These are phyloP conservation scores for Lasiodiplodia gonubiensis DNA, from an alignment of 2,329 filamentous ascomycete species.

Conservation along the genomic window DNA sequence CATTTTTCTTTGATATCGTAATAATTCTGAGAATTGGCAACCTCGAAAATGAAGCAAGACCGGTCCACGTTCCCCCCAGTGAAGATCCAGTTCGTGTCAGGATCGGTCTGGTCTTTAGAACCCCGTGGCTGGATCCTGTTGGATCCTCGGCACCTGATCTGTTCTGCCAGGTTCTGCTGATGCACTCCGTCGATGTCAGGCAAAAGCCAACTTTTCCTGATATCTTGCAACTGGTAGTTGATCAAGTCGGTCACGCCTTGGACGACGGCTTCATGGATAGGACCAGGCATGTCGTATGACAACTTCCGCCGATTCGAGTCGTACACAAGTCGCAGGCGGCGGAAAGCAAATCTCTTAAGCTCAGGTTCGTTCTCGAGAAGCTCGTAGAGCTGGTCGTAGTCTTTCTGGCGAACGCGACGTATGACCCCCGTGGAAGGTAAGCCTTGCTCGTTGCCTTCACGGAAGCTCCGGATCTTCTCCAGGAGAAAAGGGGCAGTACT, in stretches of 20 bases:
- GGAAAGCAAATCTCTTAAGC: no score
- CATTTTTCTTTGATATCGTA: accelerated
- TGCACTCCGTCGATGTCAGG: background rate
- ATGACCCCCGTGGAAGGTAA: background rate
- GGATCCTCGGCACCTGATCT: background rate
- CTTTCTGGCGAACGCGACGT: background rate
- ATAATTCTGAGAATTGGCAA: background rate
- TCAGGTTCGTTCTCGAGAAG: background rate
- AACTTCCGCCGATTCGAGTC: background rate
- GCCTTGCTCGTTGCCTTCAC: background rate
- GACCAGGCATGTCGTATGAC: background rate
- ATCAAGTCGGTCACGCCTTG: background rate
- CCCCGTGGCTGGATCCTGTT: accelerated
- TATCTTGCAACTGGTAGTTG: background rate
- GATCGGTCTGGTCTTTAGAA: background rate
- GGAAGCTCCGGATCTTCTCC: background rate
- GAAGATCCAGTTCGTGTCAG: background rate
- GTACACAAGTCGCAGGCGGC: background rate
- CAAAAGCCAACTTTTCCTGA: background rate
- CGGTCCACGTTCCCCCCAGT: background rate
- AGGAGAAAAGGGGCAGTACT: no score
- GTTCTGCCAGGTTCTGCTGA: background rate
- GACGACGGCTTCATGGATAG: background rate
- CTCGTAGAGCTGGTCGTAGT: background rate
- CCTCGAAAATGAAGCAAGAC: background rate